Percentiles rank a stretch among this genome's conserved stretches.
phyloP scores from a whole-genome alignment of 139 green algal genomes.

The Chlamydomonas sp. region DNA sequence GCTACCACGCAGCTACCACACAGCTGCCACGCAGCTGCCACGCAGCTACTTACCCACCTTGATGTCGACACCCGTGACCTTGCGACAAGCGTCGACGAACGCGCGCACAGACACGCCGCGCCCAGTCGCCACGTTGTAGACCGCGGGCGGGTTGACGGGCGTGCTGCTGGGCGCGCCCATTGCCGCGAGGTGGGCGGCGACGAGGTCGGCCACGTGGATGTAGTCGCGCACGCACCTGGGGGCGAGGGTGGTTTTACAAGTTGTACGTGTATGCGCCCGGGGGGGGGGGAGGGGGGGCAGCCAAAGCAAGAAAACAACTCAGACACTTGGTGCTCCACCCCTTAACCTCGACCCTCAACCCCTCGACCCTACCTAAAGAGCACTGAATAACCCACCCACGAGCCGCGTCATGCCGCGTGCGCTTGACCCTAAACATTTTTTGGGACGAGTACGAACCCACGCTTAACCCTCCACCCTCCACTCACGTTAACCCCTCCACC shows the following conservation, averaged over 20 bases:
- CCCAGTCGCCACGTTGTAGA: conserved; percentile 69
- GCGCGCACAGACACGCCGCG: conserved; percentile 43
- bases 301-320: neutral
- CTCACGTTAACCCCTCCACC: too few relatives aligned
- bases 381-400: too few relatives aligned
- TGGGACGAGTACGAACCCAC: too few relatives aligned
- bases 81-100: conserved; percentile 41
- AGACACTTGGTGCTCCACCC: neutral
- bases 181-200: conserved; percentile 50
- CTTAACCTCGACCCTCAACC: too few relatives aligned
- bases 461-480: too few relatives aligned
- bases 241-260: conserved; percentile 23
- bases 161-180: conserved; percentile 34
- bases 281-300: neutral
- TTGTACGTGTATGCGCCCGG: too few relatives aligned
- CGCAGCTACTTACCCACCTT: conserved; percentile 24
- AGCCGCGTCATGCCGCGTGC: too few relatives aligned
- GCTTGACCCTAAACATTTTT: too few relatives aligned
- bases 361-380: too few relatives aligned
- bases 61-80: conserved; percentile 33
- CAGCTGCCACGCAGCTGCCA: too few relatives aligned
- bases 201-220: conserved; percentile 69
- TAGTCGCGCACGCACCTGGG: conserved; percentile 66
- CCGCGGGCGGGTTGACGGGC: conserved; percentile 41
- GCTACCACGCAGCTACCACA: too few relatives aligned